A percentile compares a stretch with the other conserved stretches of the same genome.
Evolutionary conservation across 306 rosid genomes (phyloP).

Genomic region (Lotus japonicus): DNA sequence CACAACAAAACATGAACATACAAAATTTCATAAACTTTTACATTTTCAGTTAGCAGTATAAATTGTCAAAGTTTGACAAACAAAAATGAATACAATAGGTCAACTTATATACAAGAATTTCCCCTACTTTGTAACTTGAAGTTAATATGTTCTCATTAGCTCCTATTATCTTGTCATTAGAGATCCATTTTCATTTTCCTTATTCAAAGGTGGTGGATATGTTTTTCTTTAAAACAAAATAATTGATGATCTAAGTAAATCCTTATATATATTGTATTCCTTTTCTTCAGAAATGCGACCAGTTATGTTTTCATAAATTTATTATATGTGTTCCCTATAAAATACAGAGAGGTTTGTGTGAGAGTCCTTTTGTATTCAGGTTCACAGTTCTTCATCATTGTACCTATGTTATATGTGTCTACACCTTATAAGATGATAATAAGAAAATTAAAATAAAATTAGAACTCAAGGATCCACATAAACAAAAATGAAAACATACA

Average conservation of each 20-base stretch:
- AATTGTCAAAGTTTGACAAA: background rate
- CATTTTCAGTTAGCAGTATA: background rate
- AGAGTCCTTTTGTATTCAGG: background rate
- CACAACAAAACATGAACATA: background rate
- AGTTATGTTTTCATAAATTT: background rate
- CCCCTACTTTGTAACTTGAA: background rate
- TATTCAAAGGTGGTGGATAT: background rate
- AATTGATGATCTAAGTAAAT: background rate
- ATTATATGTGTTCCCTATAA: background rate
- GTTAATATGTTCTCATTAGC: background rate
- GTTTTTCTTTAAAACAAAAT: background rate
- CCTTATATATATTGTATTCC: background rate
- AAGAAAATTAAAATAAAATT: conserved; percentile 6
- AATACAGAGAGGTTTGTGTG: background rate
- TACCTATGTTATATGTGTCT: background rate
- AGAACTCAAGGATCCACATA: background rate
- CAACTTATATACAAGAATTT: background rate
- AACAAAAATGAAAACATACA: background rate
- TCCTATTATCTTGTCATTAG: background rate
- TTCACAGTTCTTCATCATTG: background rate
- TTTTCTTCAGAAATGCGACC: background rate
- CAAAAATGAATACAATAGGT: background rate
- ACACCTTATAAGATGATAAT: background rate
- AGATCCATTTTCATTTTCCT: background rate
- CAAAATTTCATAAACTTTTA: background rate